Conservation (phyloP, 164 flowering plant genomes). For the Macadamia tetraphylla region DNA sequence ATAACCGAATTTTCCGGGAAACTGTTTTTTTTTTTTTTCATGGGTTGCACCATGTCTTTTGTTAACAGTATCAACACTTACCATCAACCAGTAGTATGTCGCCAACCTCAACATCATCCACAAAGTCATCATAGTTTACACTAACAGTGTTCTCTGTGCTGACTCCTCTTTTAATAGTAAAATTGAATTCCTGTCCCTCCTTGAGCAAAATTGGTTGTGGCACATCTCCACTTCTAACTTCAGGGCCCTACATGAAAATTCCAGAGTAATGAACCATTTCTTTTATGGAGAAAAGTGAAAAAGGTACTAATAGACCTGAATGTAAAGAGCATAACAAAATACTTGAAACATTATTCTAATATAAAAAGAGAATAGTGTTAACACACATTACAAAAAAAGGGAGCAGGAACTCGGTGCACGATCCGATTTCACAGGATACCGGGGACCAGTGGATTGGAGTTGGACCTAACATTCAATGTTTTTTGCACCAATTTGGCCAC, state of each 20-base stretch:
- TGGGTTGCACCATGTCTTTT: neutral
- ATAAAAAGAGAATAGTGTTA: no score
- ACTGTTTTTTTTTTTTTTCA: no score
- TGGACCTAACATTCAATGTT: no score
- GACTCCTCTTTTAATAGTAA: conserved; percentile 89
- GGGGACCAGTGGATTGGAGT: no score
- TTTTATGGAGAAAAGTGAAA: neutral
- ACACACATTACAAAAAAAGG: no score
- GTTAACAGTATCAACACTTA: conserved; percentile 23
- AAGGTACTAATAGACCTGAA: neutral
- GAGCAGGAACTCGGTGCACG: no score
- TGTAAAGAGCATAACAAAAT: neutral
- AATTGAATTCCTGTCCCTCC: conserved; percentile 90
- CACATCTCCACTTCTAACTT: conserved; percentile 97
- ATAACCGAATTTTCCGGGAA: no score
- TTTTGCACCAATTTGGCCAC: no score
- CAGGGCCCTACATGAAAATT: conserved; percentile 71
- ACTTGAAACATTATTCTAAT: no score
- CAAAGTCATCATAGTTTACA: conserved; percentile 96
- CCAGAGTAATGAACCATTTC: conserved; percentile 2
- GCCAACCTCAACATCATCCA: conserved; percentile 90
- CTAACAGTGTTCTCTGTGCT: conserved; percentile 77
- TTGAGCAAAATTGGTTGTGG: conserved; percentile 79
- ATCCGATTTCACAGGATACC: no score
- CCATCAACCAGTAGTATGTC: conserved; percentile 93